phyloP scores from a whole-genome alignment of 345 rosid species.

The Acer yangbiense region DNA sequence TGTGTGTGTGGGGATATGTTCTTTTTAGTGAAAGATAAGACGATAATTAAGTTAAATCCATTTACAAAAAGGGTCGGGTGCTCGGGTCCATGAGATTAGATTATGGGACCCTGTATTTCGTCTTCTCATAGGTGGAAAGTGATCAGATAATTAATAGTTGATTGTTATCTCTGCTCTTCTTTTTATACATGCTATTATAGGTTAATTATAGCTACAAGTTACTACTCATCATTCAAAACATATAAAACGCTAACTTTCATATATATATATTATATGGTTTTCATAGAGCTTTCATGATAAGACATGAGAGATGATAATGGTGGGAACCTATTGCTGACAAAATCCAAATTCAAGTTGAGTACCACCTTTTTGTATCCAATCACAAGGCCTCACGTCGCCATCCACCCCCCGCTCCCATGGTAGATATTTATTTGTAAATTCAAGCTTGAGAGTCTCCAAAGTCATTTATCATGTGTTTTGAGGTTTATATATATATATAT shows the following conservation, averaged over 20 bases:
- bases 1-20: not conserved
- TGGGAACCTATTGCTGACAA: constrained; percentile 33
- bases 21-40: constrained; percentile 21
- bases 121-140: constrained; percentile 1
- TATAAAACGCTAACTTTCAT: constrained; percentile 16
- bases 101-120: too few species aligned
- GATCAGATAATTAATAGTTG: not conserved
- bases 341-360: constrained; percentile 24
- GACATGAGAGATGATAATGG: constrained; percentile 17
- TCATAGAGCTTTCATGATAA: constrained; percentile 20
- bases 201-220: constrained; percentile 25
- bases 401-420: constrained; percentile 13
- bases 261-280: not conserved
- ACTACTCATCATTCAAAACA: not conserved
- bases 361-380: constrained; percentile 14
- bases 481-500: too few species aligned
- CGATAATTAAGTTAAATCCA: not conserved
- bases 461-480: too few species aligned
- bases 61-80: not conserved
- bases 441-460: too few species aligned
- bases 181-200: constrained; percentile 22
- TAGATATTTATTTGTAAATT: not conserved
- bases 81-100: not conserved
- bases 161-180: not conserved
- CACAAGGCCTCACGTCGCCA: constrained; percentile 16